A percentile compares a stretch with the other conserved stretches of the same genome.
Evolutionary conservation across 139 green algal genomes (phyloP).

Genomic region (Chlamydomonas schloesseri): DNA sequence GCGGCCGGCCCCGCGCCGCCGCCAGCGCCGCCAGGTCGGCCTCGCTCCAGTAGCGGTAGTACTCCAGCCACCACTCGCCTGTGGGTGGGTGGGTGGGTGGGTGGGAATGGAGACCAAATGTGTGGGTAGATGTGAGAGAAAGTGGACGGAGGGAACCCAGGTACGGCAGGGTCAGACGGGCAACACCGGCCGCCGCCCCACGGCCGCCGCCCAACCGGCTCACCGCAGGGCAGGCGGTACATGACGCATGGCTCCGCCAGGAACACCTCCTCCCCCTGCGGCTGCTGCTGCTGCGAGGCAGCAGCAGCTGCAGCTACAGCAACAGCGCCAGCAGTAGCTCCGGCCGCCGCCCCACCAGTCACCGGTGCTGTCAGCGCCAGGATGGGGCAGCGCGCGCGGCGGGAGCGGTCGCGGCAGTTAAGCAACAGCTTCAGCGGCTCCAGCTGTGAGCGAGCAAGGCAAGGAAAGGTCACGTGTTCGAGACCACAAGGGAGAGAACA

Average conservation of each 20-base stretch:
- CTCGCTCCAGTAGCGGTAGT: constrained; percentile 28
- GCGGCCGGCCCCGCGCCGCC: background rate
- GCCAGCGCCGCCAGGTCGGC: background rate
- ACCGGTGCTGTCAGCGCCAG: background rate
- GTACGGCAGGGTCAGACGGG: too few species aligned
- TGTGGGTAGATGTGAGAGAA: background rate
- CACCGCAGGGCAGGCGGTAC: constrained; percentile 28
- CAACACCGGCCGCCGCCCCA: too few species aligned
- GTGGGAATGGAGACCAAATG: background rate
- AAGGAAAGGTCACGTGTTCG: too few species aligned
- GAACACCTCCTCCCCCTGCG: background rate
- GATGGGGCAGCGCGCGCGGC: constrained; percentile 16
- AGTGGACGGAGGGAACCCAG: too few species aligned
- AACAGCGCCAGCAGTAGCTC: too few species aligned
- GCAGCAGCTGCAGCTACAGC: too few species aligned
- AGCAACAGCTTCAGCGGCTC: constrained; percentile 24
- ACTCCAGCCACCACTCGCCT: constrained; percentile 48
- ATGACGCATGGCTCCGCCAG: constrained; percentile 24
- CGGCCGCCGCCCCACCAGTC: too few species aligned
- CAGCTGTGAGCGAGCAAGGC: background rate
- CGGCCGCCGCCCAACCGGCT: too few species aligned
- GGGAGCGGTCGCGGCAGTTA: constrained; percentile 6
- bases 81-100: background rate
- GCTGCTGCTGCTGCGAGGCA: too few species aligned
- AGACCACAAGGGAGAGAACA: too few species aligned